phyloP scores from a whole-genome alignment of 352 stramenopile species.

The Pythium aquatile region DNA sequence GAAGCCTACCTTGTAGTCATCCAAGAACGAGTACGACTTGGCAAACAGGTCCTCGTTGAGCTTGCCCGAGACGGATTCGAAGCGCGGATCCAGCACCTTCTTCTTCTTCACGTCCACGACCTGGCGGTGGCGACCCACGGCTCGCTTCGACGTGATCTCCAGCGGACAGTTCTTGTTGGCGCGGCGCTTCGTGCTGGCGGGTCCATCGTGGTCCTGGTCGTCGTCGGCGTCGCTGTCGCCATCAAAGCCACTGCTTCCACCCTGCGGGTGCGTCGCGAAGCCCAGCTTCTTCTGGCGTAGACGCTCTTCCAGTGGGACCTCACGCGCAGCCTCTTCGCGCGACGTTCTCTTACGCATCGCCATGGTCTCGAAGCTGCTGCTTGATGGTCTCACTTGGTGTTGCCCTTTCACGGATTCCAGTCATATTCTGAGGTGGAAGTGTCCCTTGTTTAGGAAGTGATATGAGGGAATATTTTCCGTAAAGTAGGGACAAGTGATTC shows the following conservation, averaged over 20 bases:
- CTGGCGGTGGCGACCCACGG: slow-evolving; percentile 74
- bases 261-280: slow-evolving; percentile 36
- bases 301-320: slow-evolving; percentile 77
- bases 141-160: slow-evolving; percentile 83
- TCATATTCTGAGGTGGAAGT: slow-evolving; percentile 8
- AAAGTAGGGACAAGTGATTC: slow-evolving; percentile 7
- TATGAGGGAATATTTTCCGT: not conserved
- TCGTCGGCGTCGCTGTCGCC: slow-evolving; percentile 19
- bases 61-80: slow-evolving; percentile 79
- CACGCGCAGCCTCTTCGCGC: slow-evolving; percentile 30
- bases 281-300: slow-evolving; percentile 78
- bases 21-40: slow-evolving; percentile 89
- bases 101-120: slow-evolving; percentile 84
- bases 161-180: slow-evolving; percentile 87
- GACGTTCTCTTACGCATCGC: slow-evolving; percentile 16
- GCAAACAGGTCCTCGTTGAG: slow-evolving; percentile 88
- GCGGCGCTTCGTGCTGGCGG: slow-evolving; percentile 30
- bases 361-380: slow-evolving; percentile 6
- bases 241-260: slow-evolving; percentile 2
- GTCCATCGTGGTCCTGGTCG: slow-evolving; percentile 12
- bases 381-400: slow-evolving; percentile 1
- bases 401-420: slow-evolving; percentile 25
- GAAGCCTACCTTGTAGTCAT: slow-evolving; percentile 75
- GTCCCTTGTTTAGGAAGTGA: slow-evolving; percentile 15
- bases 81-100: slow-evolving; percentile 78